Base-by-base conservation (phyloP, 2,329 filamentous ascomycete genomes). In the Thielaviopsis cerberus region DNA sequence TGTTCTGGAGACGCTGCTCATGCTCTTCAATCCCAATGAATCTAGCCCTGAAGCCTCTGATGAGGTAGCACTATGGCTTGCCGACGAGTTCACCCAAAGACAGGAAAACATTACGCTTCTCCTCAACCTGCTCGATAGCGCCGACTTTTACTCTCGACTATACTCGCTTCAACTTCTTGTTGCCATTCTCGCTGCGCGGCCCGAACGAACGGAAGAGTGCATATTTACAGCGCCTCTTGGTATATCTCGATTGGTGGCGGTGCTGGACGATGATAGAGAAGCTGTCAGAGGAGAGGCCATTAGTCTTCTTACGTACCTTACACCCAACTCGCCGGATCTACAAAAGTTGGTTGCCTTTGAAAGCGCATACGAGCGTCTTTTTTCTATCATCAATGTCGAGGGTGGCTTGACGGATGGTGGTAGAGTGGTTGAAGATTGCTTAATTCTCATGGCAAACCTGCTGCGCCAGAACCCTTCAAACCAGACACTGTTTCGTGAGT, bases 311-410 rank as follows among this genome's bases (percentile, higher is more conserved):
- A 94, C 87, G 30, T 86, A 89, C 59, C 76, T 98, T 27, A 96
- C 92, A 0, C 87, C 88, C 27, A 83, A 83, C 0, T 95, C 91
- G 8, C 73, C 83, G 50, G 90, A 97, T 65, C 79, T 98, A 56
- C 90, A 97, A 67, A 97, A 97, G 69, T 77, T 97, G 1, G 90
- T 97, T 24, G 92, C 89, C 0, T 97, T 96, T 64, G 89, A 96
- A 66, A 91, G 88, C 74, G 88, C 90, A 0, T 97, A 96, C 65
- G 88, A 92, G 61, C 82, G 85, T 51, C 74, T 94, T 25, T 96
- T 97, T 67, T 76, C 76, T 51, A 83, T 97, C 57, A 86, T 98
- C 57, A 79, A 84, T 63, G 74, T 77, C 0, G 92, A 98, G 65
- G 92, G 92, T 0, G 85, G 84, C 1, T 73, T 98, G 51, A 77